Base-by-base conservation (phyloP, 345 rosid species). In the Turritis glabra region DNA sequence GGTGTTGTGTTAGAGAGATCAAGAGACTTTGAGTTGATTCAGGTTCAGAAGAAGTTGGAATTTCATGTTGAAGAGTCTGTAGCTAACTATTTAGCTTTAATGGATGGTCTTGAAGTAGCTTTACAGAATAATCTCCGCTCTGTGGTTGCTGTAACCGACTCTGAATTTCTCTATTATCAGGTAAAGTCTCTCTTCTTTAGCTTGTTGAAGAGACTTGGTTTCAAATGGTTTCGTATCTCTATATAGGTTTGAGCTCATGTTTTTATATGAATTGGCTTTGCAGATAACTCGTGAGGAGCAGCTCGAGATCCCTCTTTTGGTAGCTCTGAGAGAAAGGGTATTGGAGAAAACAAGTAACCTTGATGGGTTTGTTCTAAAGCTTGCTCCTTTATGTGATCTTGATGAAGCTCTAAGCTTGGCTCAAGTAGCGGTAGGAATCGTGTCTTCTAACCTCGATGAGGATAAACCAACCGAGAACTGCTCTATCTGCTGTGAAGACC, bases 401-500 rank as follows among this genome's bases (percentile, higher is more conserved):
- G 85, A 86, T 70, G 83, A 79, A 82, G 83, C 97, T 64, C 71
- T 83, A 63, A 80, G 66, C 69, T 74, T 95, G 51, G 96, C 99
- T 77, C 91, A 77, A 79, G 89, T 92, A 40, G 97, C 97, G 14
- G 77, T 90, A 44, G 97, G 97, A 69, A 78, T 92, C 8, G 84
- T 95, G 32, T 83, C 93, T 71, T 87, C 64, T 69, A 80, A 79
- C 5, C 58, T 58, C 21, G 33, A 77, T 51, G 88, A 85, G 59
- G 83, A 77, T 67, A 72, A 75, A 33, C 62, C 81, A 64, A 71
- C 44, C 8, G 92, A 89, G 76, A 86, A 77, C 77, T 95, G 97
- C 73, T 82, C 93, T 25, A 87, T 95, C 66, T 95, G 99, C 82
- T 88, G 96, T 18, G 97, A 92, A 84, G 97, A 88, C 76, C 93